phyloP scores from a whole-genome alignment of 805 yeast species.

The Tetrapisispora pingtungensis region DNA sequence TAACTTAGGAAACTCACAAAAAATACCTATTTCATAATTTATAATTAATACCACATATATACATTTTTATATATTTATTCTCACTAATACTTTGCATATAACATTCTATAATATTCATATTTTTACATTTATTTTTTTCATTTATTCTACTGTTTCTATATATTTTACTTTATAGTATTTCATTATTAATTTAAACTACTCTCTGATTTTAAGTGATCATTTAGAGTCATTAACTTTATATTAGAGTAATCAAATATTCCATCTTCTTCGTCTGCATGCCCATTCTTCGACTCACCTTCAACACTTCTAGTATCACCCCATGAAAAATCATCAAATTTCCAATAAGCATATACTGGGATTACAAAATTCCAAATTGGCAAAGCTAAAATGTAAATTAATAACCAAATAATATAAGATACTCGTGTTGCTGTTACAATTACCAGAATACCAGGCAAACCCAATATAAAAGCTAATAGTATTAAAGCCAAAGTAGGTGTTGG shows the following conservation, averaged over 20 bases:
- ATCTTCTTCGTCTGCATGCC: conserved; percentile 36
- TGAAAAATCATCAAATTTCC: conserved; percentile 93
- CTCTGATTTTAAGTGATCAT: conserved; percentile 43
- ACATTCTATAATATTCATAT: too few relatives aligned
- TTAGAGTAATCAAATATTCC: conserved; percentile 88
- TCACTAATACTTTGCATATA: background rate
- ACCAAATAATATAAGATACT: conserved; percentile 64
- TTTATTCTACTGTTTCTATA: background rate
- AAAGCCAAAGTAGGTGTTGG: conserved; percentile 77
- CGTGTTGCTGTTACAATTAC: conserved; percentile 75
- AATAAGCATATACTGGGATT: conserved; percentile 74
- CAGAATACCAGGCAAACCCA: conserved; percentile 77
- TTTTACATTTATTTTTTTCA: too few relatives aligned
- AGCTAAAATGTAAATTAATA: conserved; percentile 65
- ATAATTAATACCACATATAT: background rate
- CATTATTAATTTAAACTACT: background rate
- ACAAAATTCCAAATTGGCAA: conserved; percentile 92
- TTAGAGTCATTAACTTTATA: conserved; percentile 88
- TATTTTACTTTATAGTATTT: background rate
- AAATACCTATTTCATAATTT: background rate
- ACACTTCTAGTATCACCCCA: conserved; percentile 92
- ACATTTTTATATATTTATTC: background rate
- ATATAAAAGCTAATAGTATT: conserved; percentile 61
- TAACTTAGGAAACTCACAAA: background rate
- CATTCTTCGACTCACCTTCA: conserved; percentile 47